Evolutionary conservation across 345 rosid species (phyloP), one percentile per base, ranked within the genome.

Genomic region (Arabis alpina): DNA sequence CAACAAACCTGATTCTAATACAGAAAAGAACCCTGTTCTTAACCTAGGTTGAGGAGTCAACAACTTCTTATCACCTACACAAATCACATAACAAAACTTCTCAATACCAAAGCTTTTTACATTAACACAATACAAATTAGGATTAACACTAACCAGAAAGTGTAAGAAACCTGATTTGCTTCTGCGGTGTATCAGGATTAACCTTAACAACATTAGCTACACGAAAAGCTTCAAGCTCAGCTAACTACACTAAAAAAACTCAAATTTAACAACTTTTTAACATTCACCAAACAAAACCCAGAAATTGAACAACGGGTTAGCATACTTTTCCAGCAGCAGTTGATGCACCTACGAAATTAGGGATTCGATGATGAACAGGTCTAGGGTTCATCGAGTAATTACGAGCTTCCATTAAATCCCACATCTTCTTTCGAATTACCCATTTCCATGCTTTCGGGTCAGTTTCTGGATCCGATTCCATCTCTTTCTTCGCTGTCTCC

Each of bases 401-500:
- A 24, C 75, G 77, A 49, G 88, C 80, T 78, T 90, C 98, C 97
- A 93, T 88, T 27, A 86, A 74, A 79, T 93, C 96, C 97, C 98
- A 93, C 66, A 88, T 78, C 50, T 81, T 76, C 84, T 84, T 88
- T 2, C 97, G 79, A 72, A 93, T 87, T 0, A 79, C 61, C 98
- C 98, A 93, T 75, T 90, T 93, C 98, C 98, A 90, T 12, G 96
- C 93, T 80, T 79, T 87, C 13, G 97, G 88, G 49, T 87, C 89
- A 48, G 6, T 78, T 0, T 74, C 82, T 7, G 53, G 27, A 45
- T 40, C 75, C 28, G 78, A 71, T 12, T 81, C 81, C 24, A 62
- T 76, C 50, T 80, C 87, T 42, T 79, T 61, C 63, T 45, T 75
- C 3, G 90, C 83, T 12, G 76, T 69, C 77, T 90, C 89, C 4